These are phyloP conservation scores for Stylonectria norvegica DNA, from an alignment of 2,329 filamentous ascomycete species.

Conservation along the genomic window DNA sequence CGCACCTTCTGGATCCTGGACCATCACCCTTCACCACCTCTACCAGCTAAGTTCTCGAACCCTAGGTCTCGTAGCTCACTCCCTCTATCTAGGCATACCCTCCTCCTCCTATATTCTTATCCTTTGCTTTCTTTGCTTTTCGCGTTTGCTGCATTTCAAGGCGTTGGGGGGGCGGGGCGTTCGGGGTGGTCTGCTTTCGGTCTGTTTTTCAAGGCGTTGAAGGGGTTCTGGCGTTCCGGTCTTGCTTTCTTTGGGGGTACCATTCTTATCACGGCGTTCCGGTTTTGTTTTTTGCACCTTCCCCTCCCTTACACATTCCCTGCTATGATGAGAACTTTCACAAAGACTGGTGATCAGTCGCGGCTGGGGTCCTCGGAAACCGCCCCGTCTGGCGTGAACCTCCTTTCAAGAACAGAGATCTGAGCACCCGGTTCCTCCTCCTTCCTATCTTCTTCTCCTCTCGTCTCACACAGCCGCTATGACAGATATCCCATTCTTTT, in stretches of 20 bases:
- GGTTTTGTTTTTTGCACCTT: constrained; percentile 1
- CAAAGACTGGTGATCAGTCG: constrained; percentile 19
- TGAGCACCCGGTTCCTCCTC: constrained; percentile 32
- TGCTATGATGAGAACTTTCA: constrained; percentile 29
- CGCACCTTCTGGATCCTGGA: too few relatives aligned
- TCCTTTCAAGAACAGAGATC: constrained; percentile 49
- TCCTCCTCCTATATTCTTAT: constrained; percentile 2
- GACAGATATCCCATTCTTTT: constrained; percentile 34
- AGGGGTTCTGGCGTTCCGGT: constrained; percentile 3
- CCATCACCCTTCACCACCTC: too few relatives aligned
- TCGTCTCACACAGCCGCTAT: constrained; percentile 32
- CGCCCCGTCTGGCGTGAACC: constrained; percentile 19
- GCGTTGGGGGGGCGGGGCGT: too few relatives aligned
- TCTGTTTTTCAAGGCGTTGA: neutral
- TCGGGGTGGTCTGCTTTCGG: constrained; percentile 1
- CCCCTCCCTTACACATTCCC: neutral
- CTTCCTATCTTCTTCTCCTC: constrained; percentile 1
- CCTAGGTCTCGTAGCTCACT: too few relatives aligned
- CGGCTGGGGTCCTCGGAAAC: constrained; percentile 15
- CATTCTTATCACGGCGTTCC: neutral
- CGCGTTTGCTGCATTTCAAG: too few relatives aligned
- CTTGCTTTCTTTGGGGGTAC: constrained; percentile 2
- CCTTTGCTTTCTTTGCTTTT: constrained; percentile 2
- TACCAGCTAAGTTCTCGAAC: too few relatives aligned
- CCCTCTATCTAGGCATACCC: too few relatives aligned